Percentiles rank a stretch among this genome's conserved stretches.
Conservation (phyloP, 495 filamentous ascomycete genomes). For the Aspergillus panamensis region DNA sequence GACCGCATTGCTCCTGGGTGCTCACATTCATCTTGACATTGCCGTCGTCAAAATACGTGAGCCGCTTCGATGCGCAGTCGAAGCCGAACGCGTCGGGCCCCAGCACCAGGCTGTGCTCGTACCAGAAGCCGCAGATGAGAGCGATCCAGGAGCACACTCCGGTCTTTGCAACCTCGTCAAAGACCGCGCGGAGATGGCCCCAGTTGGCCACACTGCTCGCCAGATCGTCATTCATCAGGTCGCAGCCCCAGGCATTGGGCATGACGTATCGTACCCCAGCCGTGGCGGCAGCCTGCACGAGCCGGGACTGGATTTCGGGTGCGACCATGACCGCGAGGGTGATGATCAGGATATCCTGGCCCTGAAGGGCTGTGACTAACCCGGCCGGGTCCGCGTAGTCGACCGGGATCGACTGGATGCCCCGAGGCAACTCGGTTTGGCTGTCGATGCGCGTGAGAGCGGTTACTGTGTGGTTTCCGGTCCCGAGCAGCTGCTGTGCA, state of each 20-base stretch:
- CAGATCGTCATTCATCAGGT: slow-evolving; percentile 34
- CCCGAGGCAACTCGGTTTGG: slow-evolving; percentile 37
- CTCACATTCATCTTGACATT: slow-evolving; percentile 34
- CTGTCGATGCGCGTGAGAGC: slow-evolving; percentile 49
- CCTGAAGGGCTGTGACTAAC: slow-evolving; percentile 46
- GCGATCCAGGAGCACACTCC: slow-evolving; percentile 50
- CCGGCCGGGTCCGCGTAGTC: slow-evolving; percentile 46
- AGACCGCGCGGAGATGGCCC: neutral
- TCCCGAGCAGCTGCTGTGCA: slow-evolving; percentile 44
- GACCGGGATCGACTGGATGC: slow-evolving; percentile 39
- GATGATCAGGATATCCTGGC: slow-evolving; percentile 59
- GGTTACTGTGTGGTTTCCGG: slow-evolving; percentile 50
- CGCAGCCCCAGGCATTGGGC: slow-evolving; percentile 55
- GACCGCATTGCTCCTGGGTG: slow-evolving; percentile 46
- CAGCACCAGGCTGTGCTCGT: slow-evolving; percentile 45
- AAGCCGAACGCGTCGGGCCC: slow-evolving; percentile 38
- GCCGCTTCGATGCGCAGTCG: slow-evolving; percentile 34
- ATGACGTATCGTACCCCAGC: slow-evolving; percentile 60
- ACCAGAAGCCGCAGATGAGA: slow-evolving; percentile 50
- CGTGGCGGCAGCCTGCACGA: slow-evolving; percentile 57
- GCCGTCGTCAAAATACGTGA: slow-evolving; percentile 50
- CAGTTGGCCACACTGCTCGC: slow-evolving; percentile 32
- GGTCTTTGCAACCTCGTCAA: slow-evolving; percentile 38
- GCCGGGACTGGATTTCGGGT: slow-evolving; percentile 38
- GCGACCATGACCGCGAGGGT: slow-evolving; percentile 45